Percentiles rank a stretch among this genome's conserved stretches.
These are phyloP conservation scores for Liriodendron chinense DNA, from an alignment of 164 flowering plant species.

Conservation along the genomic window DNA sequence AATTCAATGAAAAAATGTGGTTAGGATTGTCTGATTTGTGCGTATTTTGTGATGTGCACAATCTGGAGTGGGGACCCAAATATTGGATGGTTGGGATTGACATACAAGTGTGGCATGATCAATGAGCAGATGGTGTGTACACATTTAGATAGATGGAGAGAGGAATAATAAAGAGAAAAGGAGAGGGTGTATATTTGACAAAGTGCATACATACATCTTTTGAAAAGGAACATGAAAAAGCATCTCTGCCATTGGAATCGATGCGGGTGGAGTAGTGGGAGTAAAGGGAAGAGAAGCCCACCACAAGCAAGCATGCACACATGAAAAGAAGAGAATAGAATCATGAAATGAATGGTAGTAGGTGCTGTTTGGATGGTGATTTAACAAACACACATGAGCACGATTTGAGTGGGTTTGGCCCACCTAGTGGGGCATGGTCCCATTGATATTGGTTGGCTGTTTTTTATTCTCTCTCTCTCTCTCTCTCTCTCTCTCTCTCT, in stretches of 20 bases:
- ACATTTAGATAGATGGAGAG: background rate
- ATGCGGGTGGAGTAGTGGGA: background rate
- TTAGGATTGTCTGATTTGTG: too few relatives aligned
- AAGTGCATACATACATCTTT: background rate
- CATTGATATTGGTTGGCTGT: too few relatives aligned
- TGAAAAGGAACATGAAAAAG: background rate
- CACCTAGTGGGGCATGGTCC: background rate
- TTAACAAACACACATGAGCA: background rate
- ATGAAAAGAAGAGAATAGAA: background rate
- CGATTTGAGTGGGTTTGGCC: background rate
- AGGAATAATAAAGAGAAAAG: background rate
- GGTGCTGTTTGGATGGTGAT: background rate
- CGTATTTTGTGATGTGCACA: too few relatives aligned
- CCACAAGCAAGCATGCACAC: background rate
- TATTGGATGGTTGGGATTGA: background rate
- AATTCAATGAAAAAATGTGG: too few relatives aligned
- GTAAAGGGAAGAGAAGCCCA: background rate
- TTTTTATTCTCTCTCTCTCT: too few relatives aligned
- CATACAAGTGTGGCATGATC: background rate
- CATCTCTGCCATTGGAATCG: background rate
- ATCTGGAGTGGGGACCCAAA: background rate
- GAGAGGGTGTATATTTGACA: background rate
- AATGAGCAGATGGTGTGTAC: background rate
- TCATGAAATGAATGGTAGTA: background rate
- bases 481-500: too few relatives aligned